phyloP scores from a whole-genome alignment of 2,329 filamentous ascomycete genomes.

The Penicillium italicum region DNA sequence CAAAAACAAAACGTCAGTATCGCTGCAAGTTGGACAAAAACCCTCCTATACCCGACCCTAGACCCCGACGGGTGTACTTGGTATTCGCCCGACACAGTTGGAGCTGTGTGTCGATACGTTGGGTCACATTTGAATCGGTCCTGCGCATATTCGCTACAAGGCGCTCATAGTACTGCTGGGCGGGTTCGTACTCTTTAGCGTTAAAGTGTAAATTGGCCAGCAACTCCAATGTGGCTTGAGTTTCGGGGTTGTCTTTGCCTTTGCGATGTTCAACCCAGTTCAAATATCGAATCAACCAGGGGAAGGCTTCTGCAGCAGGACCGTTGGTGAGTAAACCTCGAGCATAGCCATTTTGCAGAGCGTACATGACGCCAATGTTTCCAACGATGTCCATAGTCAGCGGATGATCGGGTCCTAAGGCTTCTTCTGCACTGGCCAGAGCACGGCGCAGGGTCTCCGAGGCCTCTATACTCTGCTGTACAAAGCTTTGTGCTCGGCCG shows the following conservation, averaged over 20 bases:
- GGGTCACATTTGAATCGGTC: constrained; percentile 3
- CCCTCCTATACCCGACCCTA: constrained; percentile 15
- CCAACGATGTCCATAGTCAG: constrained; percentile 28
- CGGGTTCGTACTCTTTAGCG: constrained; percentile 22
- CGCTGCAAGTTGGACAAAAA: constrained; percentile 24
- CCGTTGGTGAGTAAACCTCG: neutral
- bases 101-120: constrained; percentile 18
- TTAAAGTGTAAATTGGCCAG: constrained; percentile 26
- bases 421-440: constrained; percentile 28
- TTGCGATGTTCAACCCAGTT: constrained; percentile 25
- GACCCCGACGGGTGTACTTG: constrained; percentile 11
- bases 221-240: constrained; percentile 20
- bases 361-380: constrained; percentile 30
- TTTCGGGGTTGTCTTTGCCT: constrained; percentile 23
- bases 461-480: constrained; percentile 18
- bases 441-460: constrained; percentile 32
- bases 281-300: constrained; percentile 31
- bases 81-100: constrained; percentile 27
- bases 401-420: constrained; percentile 24
- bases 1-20: neutral
- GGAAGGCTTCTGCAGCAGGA: constrained; percentile 19
- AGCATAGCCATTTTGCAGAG: constrained; percentile 12
- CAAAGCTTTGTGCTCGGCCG: constrained; percentile 20
- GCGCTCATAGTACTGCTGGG: constrained; percentile 28
- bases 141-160: constrained; percentile 14